Evolutionary conservation across 208 protist species (phyloP).

Genomic region (Kentomonas sorsogonicus): DNA sequence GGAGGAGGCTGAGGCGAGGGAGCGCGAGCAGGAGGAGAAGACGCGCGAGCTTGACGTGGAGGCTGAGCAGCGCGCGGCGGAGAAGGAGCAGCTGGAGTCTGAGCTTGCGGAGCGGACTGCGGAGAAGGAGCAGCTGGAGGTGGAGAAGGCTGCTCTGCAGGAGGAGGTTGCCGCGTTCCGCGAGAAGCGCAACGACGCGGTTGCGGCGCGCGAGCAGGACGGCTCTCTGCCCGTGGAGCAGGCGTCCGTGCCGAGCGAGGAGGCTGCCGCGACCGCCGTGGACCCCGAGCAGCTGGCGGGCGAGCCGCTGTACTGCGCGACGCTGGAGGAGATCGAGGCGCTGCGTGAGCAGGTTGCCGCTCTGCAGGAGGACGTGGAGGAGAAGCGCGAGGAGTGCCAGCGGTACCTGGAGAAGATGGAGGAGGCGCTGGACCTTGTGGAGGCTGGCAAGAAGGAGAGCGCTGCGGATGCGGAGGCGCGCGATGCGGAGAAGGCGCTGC

Average conservation of each 20-base stretch:
- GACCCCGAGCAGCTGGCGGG: too few species aligned
- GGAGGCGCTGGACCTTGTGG: conserved; percentile 7
- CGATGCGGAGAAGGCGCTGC: too few species aligned
- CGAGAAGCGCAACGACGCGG: too few species aligned
- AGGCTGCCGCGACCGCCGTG: too few species aligned
- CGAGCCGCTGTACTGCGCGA: too few species aligned
- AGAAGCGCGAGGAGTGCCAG: background rate
- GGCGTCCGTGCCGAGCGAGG: too few species aligned
- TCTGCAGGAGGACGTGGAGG: conserved; percentile 6
- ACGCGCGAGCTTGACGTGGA: too few species aligned
- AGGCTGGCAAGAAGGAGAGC: conserved; percentile 9
- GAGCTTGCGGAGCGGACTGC: background rate
- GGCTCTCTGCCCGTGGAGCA: too few species aligned
- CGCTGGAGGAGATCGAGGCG: background rate
- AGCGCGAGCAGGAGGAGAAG: background rate
- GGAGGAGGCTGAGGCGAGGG: too few species aligned
- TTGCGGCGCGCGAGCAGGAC: too few species aligned
- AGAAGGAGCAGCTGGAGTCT: background rate
- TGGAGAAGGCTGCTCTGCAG: background rate
- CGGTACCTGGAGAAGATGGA: conserved; percentile 2
- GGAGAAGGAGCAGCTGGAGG: background rate
- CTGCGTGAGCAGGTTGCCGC: conserved; percentile 3
- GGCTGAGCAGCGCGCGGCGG: too few species aligned
- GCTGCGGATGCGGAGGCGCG: conserved; percentile 16
- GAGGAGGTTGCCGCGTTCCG: conserved; percentile 8